Evolutionary conservation across 2,329 filamentous ascomycete genomes (phyloP), one percentile per base, ranked within the genome.

Genomic region (Neofusicoccum laricinum): DNA sequence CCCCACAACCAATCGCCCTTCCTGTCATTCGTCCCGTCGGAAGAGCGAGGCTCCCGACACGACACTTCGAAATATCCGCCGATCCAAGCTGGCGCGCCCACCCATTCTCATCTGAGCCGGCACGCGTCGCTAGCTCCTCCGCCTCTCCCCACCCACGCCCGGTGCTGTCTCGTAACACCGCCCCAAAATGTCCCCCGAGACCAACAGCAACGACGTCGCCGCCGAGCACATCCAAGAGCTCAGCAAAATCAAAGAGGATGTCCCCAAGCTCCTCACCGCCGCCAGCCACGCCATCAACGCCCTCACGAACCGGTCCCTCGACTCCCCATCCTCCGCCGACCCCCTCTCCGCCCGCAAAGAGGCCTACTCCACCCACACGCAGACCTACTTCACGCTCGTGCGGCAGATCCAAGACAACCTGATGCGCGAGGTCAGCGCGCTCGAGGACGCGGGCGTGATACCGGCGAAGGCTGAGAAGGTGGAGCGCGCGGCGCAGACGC

Each of bases 361-460:
- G 30, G 63, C 63, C 14, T 64, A 51, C 40, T 49, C 48, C 30
- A 15, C 46, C 12, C 57, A 48, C 48, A 61, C 57, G 2, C 48
- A 21, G 10, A 45, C 36, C 11, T 61, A 59, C 53, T 64, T 59
- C 48, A 36, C 43, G 2, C 34, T 41, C 12, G 43, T 64, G 32
- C 43, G 46, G 8, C 38, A 43, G 53, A 61, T 64, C 25, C 36
- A 43, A 1, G 55, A 64, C 15, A 51, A 61, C 45, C 36, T 61
- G 17, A 46, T 34, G 48, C 48, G 57, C 32, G 49, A 93, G 73
- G 89, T 93, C 51, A 88, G 90, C 73, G 91, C 90, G 0, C 81
- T 96, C 3, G 91, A 96, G 75, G 92, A 96, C 76, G 91, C 90
- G 0, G 86, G 87, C 45, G 91, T 96, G 67, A 86, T 96, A 69